Base-by-base conservation (phyloP, 352 stramenopile genomes). In the Blastocystis hominis region DNA sequence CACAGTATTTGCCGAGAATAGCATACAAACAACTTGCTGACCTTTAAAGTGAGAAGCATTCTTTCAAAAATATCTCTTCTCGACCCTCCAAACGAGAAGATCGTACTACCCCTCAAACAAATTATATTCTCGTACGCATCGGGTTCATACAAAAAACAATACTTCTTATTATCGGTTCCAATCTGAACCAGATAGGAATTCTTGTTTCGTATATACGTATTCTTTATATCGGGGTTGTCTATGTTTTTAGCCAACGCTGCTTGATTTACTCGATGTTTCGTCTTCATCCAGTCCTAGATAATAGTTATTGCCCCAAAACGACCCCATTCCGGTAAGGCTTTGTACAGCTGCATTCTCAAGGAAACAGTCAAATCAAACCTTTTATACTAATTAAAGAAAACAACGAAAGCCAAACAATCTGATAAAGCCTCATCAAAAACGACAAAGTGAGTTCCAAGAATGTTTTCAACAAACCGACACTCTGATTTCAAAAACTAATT, bases 121-220 rank as follows among this genome's bases (percentile, higher is more conserved):
- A 50, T 40, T 17, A 24, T 1, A 62, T 36, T 17, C 4, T 30
- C 10, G 13, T 63, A 80, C 70, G 70, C 54, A 62, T 80, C 70
- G 10, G 70, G 70, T 38, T 80, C 44, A 20, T 80, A 80, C 20
- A 80, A 56, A 61, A 47, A 80, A 30, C 42, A 59, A 36, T 80
- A 80, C 70, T 80, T 80, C 20, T 80, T 80, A n/a, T 47, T 80
- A 38, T 80, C 70, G n/a, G 20, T 80, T 42, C 70, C 70, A 40
- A 80, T 80, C 7, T 64, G 24, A 4, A 80, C 70, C 24, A 80
- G 46, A 80, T 80, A 80, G 0, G 70, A 66, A 38, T 80, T 80
- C 46, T 62, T 80, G 36, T 40, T 80, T 50, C 34, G 54, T 34
- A 47, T 30, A 34, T 15, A 7, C 0, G 44, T 34, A 20, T 24